phyloP scores from a whole-genome alignment of 345 rosid genomes.

The Eutrema yunnanense region DNA sequence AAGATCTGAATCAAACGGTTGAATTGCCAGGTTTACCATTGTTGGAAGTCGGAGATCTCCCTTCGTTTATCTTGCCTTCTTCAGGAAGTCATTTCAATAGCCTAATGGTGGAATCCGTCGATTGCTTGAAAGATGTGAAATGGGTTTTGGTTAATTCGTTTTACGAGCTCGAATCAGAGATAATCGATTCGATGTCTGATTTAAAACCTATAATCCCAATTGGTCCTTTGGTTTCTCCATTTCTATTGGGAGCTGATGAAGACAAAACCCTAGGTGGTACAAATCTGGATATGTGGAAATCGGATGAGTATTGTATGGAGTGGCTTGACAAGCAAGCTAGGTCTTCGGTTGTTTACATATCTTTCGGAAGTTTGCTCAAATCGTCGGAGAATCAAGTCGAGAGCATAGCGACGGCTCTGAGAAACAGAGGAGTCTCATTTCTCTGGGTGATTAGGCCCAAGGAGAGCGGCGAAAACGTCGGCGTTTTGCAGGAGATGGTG shows the following conservation, averaged over 20 bases:
- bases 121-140: slow-evolving; percentile 32
- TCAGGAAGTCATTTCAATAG: background rate
- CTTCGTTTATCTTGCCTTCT: slow-evolving; percentile 38
- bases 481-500: slow-evolving; percentile 25
- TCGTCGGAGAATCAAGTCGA: slow-evolving; percentile 31
- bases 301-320: slow-evolving; percentile 37
- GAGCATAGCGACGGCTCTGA: slow-evolving; percentile 36
- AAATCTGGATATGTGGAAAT: slow-evolving; percentile 33
- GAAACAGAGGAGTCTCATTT: slow-evolving; percentile 30
- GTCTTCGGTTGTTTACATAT: slow-evolving; percentile 51
- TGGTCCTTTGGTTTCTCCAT: slow-evolving; percentile 54
- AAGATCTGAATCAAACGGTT: slow-evolving; percentile 14
- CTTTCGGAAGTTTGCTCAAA: slow-evolving; percentile 44
- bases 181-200: slow-evolving; percentile 26
- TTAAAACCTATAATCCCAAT: slow-evolving; percentile 32
- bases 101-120: slow-evolving; percentile 13
- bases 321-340: slow-evolving; percentile 45
- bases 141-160: slow-evolving; percentile 51
- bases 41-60: slow-evolving; percentile 40
- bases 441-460: slow-evolving; percentile 47
- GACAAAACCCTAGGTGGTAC: background rate
- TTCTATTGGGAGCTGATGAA: slow-evolving; percentile 30
- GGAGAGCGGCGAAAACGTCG: background rate
- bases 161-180: slow-evolving; percentile 41
- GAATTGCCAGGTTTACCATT: slow-evolving; percentile 37